Conservation (phyloP, 805 yeast genomes). For the Candida manassasensis region DNA sequence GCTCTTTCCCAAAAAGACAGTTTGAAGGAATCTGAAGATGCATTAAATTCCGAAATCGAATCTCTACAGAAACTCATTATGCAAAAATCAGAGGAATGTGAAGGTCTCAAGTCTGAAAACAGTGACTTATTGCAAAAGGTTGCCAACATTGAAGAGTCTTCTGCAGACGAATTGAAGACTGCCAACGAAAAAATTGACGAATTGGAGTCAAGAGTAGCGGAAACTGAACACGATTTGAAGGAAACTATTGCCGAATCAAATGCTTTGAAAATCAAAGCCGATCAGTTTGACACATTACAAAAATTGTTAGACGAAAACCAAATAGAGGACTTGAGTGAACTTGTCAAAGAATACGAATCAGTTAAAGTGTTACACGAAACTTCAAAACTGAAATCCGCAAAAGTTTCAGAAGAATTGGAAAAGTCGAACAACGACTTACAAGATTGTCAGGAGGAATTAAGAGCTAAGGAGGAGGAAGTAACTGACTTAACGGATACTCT, state of each 20-base stretch:
- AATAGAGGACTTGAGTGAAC: not conserved
- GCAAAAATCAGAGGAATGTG: too few relatives aligned
- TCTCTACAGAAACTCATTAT: constrained; percentile 2
- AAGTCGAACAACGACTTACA: not conserved
- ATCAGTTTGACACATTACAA: not conserved
- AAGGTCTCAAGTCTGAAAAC: not conserved
- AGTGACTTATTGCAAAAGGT: not conserved
- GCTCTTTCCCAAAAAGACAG: not conserved
- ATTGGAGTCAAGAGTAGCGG: not conserved
- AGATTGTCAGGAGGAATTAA: not conserved
- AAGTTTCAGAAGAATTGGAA: not conserved
- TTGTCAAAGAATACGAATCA: not conserved
- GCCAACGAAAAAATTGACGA: not conserved
- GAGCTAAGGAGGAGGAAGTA: constrained; percentile 1
- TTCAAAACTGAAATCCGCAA: not conserved
- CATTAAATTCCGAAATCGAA: not conserved
- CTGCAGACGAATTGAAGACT: not conserved
- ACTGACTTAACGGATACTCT: constrained; percentile 2
- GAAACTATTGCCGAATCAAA: too few relatives aligned
- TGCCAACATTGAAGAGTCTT: not conserved
- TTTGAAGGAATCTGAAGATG: not conserved
- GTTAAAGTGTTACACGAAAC: not conserved
- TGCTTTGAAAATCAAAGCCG: not conserved
- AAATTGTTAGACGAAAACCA: not conserved
- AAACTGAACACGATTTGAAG: not conserved